Conservation (phyloP, 1,284 basidiomycete genomes). For the Puccinia polysora region DNA sequence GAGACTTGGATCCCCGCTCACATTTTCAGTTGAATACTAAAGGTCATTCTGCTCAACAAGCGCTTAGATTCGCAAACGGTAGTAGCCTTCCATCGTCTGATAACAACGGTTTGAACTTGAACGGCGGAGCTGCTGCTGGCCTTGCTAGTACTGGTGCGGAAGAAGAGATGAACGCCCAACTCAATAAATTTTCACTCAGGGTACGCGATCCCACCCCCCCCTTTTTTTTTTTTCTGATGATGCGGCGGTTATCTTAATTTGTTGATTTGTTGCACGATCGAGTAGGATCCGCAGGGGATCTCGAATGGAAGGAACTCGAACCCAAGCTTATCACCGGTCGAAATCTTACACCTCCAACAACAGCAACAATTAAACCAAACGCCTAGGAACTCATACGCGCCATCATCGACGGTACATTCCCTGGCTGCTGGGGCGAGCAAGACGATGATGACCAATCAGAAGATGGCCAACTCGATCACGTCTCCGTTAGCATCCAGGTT, state of each 20-base stretch:
- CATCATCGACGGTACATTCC: not conserved
- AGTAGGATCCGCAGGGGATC: slow-evolving; percentile 8
- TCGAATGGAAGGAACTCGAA: not conserved
- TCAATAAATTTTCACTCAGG: slow-evolving; percentile 15
- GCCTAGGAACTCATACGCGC: not conserved
- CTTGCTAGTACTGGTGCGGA: slow-evolving; percentile 5
- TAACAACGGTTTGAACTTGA: not conserved
- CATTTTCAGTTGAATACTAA: slow-evolving; percentile 36
- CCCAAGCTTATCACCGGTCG: slow-evolving; percentile 26
- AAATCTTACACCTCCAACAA: slow-evolving; percentile 33
- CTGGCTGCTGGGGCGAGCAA: not conserved
- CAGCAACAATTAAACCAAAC: slow-evolving; percentile 32
- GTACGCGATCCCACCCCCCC: not conserved
- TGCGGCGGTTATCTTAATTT: no score
- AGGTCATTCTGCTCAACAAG: slow-evolving; percentile 21
- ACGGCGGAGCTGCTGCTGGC: not conserved
- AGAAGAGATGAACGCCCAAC: slow-evolving; percentile 37
- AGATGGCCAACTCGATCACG: not conserved
- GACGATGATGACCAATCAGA: not conserved
- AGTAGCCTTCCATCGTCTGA: slow-evolving; percentile 3
- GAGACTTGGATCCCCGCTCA: slow-evolving; percentile 34
- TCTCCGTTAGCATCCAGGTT: slow-evolving; percentile 4
- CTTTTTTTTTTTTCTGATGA: not conserved
- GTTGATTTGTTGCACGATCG: no score
- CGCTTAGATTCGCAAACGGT: slow-evolving; percentile 26